Evolutionary conservation across 305 asterid species (phyloP).

Genomic region (Plantago coronopus): DNA sequence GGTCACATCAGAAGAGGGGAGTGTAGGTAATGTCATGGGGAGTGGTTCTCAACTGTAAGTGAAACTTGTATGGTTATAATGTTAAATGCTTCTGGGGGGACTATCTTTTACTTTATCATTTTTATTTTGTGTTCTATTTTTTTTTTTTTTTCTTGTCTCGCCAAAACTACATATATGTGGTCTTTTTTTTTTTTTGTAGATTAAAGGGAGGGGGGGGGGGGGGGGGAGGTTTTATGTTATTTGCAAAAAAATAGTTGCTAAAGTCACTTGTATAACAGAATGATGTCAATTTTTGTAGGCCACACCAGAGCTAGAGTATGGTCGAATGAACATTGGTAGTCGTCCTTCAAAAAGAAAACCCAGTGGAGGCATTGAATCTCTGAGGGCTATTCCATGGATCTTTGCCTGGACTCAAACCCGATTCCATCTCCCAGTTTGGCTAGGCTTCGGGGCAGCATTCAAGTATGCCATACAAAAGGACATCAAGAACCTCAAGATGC

Average conservation of each 20-base stretch:
- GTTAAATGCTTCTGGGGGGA: too few relatives aligned
- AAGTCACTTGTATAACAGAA: not conserved
- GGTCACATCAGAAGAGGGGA: too few relatives aligned
- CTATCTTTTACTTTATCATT: too few relatives aligned
- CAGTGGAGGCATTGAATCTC: conserved; percentile 76
- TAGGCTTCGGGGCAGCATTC: conserved; percentile 74
- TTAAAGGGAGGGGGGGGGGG: too few relatives aligned
- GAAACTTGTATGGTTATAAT: too few relatives aligned
- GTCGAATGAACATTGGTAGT: conserved; percentile 83
- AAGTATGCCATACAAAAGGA: conserved; percentile 52
- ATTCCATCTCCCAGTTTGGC: conserved; percentile 86
- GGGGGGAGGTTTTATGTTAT: too few relatives aligned
- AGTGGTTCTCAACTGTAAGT: too few relatives aligned
- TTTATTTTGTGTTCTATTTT: too few relatives aligned
- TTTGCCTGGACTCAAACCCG: conserved; percentile 89
- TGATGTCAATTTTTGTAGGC: conserved; percentile 37
- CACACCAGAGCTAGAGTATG: conserved; percentile 76
- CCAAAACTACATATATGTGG: too few relatives aligned
- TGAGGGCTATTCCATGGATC: conserved; percentile 83
- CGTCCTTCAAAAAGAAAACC: conserved; percentile 83
- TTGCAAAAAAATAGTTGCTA: not conserved
- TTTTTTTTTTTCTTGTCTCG: too few relatives aligned
- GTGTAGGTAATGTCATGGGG: too few relatives aligned
- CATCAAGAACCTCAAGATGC: conserved; percentile 45
- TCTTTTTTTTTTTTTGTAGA: too few relatives aligned